Evolutionary conservation across 805 yeast genomes (phyloP).

Genomic region (Komagataella pastoris): DNA sequence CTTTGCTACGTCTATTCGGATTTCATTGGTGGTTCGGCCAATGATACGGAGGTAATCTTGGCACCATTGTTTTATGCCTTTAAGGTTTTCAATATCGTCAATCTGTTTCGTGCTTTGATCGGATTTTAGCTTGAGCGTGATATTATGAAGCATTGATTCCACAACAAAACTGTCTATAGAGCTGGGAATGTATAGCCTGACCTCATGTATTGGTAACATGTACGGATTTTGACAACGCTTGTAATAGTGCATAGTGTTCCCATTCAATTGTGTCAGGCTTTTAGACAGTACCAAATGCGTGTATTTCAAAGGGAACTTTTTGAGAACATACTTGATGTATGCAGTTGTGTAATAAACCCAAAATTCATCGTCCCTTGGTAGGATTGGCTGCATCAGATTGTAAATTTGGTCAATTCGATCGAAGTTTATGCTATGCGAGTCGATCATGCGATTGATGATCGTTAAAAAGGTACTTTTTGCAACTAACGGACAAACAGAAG

Average conservation of each 20-base stretch:
- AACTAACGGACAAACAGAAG: slow-evolving; percentile 6
- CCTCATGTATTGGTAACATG: neutral
- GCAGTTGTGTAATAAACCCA: slow-evolving; percentile 17
- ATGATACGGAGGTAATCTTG: neutral
- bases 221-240: neutral
- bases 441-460: slow-evolving; percentile 16
- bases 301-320: slow-evolving; percentile 7
- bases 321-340: slow-evolving; percentile 17
- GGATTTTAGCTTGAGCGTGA: neutral
- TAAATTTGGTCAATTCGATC: slow-evolving; percentile 12
- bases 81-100: neutral
- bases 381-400: slow-evolving; percentile 4
- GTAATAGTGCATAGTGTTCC: neutral
- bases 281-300: neutral
- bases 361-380: slow-evolving; percentile 7
- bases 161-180: neutral
- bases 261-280: neutral
- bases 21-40: neutral
- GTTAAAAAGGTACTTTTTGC: slow-evolving; percentile 15
- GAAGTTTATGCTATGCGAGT: slow-evolving; percentile 10
- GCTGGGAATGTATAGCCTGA: neutral
- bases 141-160: neutral
- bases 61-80: neutral
- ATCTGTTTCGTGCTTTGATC: neutral
- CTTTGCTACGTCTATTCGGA: neutral